A percentile compares a stretch with the other conserved stretches of the same genome.
These are phyloP conservation scores for Diplodia sapinea DNA, from an alignment of 2,329 filamentous ascomycete genomes.

Conservation along the genomic window DNA sequence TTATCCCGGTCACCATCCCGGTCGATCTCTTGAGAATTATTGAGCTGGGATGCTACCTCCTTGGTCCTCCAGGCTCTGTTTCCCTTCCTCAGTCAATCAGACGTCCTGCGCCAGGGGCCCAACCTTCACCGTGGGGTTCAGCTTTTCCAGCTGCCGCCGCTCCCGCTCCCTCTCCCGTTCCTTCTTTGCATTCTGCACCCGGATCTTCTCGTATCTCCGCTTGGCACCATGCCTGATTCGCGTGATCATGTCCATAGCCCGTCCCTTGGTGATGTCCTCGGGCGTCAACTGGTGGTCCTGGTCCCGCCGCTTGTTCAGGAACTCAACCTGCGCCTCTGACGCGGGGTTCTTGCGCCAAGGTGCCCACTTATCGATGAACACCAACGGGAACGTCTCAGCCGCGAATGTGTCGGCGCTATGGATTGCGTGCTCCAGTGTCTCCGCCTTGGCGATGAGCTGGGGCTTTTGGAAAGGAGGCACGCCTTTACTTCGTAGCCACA, in stretches of 20 bases:
- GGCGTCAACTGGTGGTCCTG: slow-evolving; percentile 61
- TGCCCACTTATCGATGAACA: slow-evolving; percentile 69
- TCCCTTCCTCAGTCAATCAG: not conserved
- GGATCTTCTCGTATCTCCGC: slow-evolving; percentile 56
- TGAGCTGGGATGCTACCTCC: slow-evolving; percentile 24
- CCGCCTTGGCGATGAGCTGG: slow-evolving; percentile 67
- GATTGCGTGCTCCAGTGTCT: slow-evolving; percentile 75
- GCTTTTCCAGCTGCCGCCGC: slow-evolving; percentile 52
- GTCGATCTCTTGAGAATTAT: slow-evolving; percentile 26
- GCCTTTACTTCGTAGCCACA: slow-evolving; percentile 16
- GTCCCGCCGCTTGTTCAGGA: slow-evolving; percentile 69
- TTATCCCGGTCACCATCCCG: slow-evolving; percentile 23
- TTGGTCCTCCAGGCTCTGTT: slow-evolving; percentile 1
- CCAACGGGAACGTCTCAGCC: slow-evolving; percentile 66
- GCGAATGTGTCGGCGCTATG: slow-evolving; percentile 86
- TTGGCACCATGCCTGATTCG: slow-evolving; percentile 84
- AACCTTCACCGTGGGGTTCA: slow-evolving; percentile 27
- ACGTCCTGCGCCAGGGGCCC: slow-evolving; percentile 17
- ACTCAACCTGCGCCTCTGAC: slow-evolving; percentile 65
- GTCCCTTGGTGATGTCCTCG: slow-evolving; percentile 74
- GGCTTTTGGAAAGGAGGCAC: slow-evolving; percentile 54
- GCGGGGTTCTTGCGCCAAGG: slow-evolving; percentile 74
- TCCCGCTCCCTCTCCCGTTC: slow-evolving; percentile 47
- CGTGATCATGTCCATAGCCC: slow-evolving; percentile 88
- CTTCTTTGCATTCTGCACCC: slow-evolving; percentile 41